phyloP scores from a whole-genome alignment of 768 basidiomycete species.

The Collybiopsis confluens region DNA sequence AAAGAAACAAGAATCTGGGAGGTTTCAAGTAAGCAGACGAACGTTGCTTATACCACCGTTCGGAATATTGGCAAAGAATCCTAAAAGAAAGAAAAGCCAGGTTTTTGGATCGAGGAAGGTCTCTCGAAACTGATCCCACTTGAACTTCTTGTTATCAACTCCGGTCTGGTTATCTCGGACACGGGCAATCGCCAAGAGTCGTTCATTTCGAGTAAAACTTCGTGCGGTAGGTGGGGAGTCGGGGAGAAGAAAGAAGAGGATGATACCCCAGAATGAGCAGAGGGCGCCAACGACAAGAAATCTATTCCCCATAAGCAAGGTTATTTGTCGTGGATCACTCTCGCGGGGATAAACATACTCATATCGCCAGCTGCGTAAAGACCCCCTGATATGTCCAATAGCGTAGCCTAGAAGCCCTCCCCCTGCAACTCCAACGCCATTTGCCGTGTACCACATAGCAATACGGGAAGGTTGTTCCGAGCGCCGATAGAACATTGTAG shows the following conservation, averaged over 20 bases:
- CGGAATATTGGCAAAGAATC: slow-evolving; percentile 22
- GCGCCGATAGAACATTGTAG: slow-evolving; percentile 31
- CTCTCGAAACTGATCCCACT: slow-evolving; percentile 20
- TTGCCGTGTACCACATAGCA: slow-evolving; percentile 29
- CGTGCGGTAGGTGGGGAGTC: slow-evolving; percentile 28
- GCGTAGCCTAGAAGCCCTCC: slow-evolving; percentile 33
- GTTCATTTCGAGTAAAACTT: slow-evolving; percentile 27
- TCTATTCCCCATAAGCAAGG: slow-evolving; percentile 11
- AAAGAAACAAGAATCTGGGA: too few species aligned
- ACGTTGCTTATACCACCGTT: slow-evolving; percentile 13
- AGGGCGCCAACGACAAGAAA: slow-evolving; percentile 30
- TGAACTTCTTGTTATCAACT: slow-evolving; percentile 14
- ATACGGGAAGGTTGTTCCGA: slow-evolving; percentile 34
- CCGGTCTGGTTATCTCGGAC: slow-evolving; percentile 17
- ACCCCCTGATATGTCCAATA: slow-evolving; percentile 18
- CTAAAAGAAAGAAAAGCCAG: slow-evolving; percentile 28
- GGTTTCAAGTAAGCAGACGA: too few species aligned
- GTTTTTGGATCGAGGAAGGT: slow-evolving; percentile 28
- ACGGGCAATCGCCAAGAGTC: slow-evolving; percentile 23
- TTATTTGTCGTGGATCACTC: neutral
- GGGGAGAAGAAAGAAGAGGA: slow-evolving; percentile 27
- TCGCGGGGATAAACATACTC: slow-evolving; percentile 17
- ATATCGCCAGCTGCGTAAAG: slow-evolving; percentile 27
- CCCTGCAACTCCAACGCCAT: slow-evolving; percentile 35
- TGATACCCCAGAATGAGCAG: slow-evolving; percentile 24